A percentile compares a stretch with the other conserved stretches of the same genome.
Conservation (phyloP, 257 asterid genomes). For the Pogostemon cablin region DNA sequence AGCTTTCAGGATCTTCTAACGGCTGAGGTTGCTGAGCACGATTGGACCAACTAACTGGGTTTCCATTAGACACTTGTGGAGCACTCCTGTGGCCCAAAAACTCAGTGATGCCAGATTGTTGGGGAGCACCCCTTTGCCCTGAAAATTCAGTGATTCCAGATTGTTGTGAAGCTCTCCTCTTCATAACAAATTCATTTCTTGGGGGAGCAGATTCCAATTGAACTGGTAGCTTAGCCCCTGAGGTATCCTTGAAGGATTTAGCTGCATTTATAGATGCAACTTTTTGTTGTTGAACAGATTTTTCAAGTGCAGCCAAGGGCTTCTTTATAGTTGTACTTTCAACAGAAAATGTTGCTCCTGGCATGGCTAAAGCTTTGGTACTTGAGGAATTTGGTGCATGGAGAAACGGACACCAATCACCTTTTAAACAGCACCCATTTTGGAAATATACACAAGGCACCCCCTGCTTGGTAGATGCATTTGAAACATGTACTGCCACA, state of each 20-base stretch:
- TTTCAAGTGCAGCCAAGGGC: slow-evolving; percentile 42
- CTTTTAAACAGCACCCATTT: slow-evolving; percentile 73
- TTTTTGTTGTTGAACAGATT: slow-evolving; percentile 47
- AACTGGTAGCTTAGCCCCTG: slow-evolving; percentile 36
- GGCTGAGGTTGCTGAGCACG: slow-evolving; percentile 43
- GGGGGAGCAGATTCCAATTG: slow-evolving; percentile 41
- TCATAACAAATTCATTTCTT: slow-evolving; percentile 40
- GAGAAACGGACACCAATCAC: slow-evolving; percentile 85
- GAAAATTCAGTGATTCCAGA: slow-evolving; percentile 34
- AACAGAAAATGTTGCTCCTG: slow-evolving; percentile 41
- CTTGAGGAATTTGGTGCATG: slow-evolving; percentile 57
- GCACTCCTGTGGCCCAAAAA: slow-evolving; percentile 35
- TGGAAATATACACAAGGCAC: slow-evolving; percentile 82
- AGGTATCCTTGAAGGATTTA: slow-evolving; percentile 40
- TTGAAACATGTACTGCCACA: slow-evolving; percentile 41
- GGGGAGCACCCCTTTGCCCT: slow-evolving; percentile 4
- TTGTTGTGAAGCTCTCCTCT: slow-evolving; percentile 37
- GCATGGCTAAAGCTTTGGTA: slow-evolving; percentile 47
- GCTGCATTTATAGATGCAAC: slow-evolving; percentile 37
- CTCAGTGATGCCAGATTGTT: slow-evolving; percentile 29
- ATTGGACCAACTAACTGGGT: slow-evolving; percentile 36
- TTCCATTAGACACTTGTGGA: slow-evolving; percentile 42
- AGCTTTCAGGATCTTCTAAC: slow-evolving; percentile 47
- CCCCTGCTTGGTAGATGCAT: slow-evolving; percentile 56
- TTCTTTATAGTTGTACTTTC: slow-evolving; percentile 42